Evolutionary conservation across 306 rosid species (phyloP).

Genomic region (Cicer arietinum): DNA sequence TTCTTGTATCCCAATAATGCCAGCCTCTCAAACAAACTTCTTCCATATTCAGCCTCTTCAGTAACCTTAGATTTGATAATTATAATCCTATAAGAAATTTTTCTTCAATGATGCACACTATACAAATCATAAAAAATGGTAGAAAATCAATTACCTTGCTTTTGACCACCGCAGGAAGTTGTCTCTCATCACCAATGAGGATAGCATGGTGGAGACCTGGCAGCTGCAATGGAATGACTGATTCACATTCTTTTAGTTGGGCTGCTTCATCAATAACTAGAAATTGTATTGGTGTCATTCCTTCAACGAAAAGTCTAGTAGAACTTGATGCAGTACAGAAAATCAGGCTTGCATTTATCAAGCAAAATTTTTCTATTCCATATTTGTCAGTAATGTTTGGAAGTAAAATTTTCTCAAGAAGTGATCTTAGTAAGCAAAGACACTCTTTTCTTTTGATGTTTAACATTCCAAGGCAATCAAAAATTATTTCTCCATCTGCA

Average conservation of each 20-base stretch:
- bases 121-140: slow-evolving; percentile 13
- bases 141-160: slow-evolving; percentile 56
- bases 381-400: slow-evolving; percentile 2
- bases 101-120: neutral
- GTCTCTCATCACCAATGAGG: slow-evolving; percentile 68
- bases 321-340: slow-evolving; percentile 60
- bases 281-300: slow-evolving; percentile 14
- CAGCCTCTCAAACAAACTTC: slow-evolving; percentile 61
- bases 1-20: slow-evolving; percentile 45
- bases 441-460: slow-evolving; percentile 25
- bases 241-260: slow-evolving; percentile 68
- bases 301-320: slow-evolving; percentile 38
- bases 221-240: slow-evolving; percentile 62
- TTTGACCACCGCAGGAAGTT: slow-evolving; percentile 66
- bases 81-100: neutral
- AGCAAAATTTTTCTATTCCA: slow-evolving; percentile 24
- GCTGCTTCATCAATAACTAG: slow-evolving; percentile 72
- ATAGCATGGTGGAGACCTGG: slow-evolving; percentile 52
- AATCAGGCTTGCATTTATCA: slow-evolving; percentile 48
- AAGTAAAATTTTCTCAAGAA: slow-evolving; percentile 31
- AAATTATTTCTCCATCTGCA: neutral
- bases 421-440: slow-evolving; percentile 27
- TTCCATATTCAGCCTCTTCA: slow-evolving; percentile 53
- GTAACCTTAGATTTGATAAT: slow-evolving; percentile 38
- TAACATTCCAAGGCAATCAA: slow-evolving; percentile 4